Evolutionary conservation across 345 rosid species (phyloP).

Genomic region (Euphorbia pulcherrima): DNA sequence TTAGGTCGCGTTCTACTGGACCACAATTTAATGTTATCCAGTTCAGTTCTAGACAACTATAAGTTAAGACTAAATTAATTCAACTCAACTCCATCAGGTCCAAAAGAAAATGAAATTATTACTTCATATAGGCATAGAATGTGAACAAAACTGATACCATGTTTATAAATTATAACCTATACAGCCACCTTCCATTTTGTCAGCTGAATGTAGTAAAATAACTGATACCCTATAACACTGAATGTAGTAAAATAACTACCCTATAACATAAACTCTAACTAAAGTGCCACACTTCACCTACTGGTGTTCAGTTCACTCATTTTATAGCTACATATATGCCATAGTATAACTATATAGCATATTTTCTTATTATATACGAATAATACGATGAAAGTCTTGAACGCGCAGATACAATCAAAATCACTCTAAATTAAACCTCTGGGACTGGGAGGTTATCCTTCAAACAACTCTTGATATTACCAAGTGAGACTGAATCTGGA

Average conservation of each 20-base stretch:
- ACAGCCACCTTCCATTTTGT: background rate
- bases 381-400: background rate
- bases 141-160: background rate
- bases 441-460: background rate
- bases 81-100: no score
- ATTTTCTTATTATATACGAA: background rate
- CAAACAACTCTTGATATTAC: slow-evolving; percentile 25
- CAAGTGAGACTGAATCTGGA: slow-evolving; percentile 50
- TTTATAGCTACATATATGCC: background rate
- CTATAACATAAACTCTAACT: background rate
- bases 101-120: no score
- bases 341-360: background rate
- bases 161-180: background rate
- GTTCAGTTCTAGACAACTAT: no score
- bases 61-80: no score
- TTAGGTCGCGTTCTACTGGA: no score
- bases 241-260: background rate
- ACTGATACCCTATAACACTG: background rate
- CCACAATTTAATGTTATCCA: no score
- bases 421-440: no score
- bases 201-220: background rate
- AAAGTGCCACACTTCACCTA: background rate
- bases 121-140: no score
- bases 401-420: no score
- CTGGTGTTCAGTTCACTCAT: background rate